Conservation (phyloP, 306 rosid genomes). For the Quillaja saponaria region DNA sequence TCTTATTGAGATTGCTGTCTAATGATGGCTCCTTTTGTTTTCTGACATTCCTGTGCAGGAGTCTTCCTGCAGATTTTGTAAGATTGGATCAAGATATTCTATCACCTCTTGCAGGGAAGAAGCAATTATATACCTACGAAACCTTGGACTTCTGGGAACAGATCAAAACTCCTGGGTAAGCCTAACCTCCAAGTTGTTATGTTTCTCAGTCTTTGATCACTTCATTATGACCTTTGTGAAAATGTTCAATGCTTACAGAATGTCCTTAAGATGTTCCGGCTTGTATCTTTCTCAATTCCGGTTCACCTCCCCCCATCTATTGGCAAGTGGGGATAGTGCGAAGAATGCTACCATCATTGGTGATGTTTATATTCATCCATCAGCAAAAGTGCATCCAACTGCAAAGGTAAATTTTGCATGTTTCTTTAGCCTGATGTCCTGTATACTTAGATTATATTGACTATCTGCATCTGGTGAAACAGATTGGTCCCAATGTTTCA, state of each 20-base stretch:
- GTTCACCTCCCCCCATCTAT: conserved; percentile 62
- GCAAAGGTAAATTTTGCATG: conserved; percentile 64
- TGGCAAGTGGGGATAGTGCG: conserved; percentile 72
- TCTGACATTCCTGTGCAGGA: conserved; percentile 55
- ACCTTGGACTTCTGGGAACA: conserved; percentile 94
- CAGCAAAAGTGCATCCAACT: conserved; percentile 91
- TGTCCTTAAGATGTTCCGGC: conserved; percentile 89
- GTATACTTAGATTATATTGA: conserved; percentile 25
- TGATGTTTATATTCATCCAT: conserved; percentile 89
- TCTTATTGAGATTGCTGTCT: background rate
- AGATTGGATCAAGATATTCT: conserved; percentile 97
- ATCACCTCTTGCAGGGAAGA: conserved; percentile 95
- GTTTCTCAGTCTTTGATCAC: conserved; percentile 21
- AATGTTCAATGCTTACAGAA: conserved; percentile 53
- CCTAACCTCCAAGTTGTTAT: conserved; percentile 1
- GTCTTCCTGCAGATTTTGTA: conserved; percentile 64
- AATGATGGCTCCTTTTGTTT: conserved; percentile 2
- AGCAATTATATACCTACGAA: conserved; percentile 81
- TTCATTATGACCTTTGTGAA: background rate
- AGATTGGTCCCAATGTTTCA: conserved; percentile 95
- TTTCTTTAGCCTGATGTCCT: background rate
- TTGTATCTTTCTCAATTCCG: conserved; percentile 86
- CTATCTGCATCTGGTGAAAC: conserved; percentile 32
- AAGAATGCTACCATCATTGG: conserved; percentile 69
- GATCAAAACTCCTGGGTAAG: conserved; percentile 93